These are phyloP conservation scores for Cronartium ribicola DNA, from an alignment of 1,284 basidiomycete genomes.

Conservation along the genomic window DNA sequence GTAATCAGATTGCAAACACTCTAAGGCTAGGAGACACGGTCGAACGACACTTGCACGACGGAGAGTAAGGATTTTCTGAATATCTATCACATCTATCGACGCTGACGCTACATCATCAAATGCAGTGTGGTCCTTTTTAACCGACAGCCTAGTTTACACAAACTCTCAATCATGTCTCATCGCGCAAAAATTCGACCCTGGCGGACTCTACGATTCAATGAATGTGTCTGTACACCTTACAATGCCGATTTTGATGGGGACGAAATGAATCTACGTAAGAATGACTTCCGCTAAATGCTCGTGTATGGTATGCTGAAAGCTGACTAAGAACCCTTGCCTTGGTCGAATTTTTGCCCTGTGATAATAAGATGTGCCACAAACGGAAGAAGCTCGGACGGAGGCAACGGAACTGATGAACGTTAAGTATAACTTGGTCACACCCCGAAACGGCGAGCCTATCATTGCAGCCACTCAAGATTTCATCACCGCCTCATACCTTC, in stretches of 20 bases:
- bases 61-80: slow-evolving; percentile 58
- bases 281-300: too few relatives aligned
- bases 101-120: slow-evolving; percentile 3
- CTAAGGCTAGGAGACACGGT: slow-evolving; percentile 80
- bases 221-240: slow-evolving; percentile 99
- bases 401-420: slow-evolving; percentile 97
- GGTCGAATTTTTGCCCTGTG: not conserved
- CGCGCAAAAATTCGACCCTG: slow-evolving; percentile 92
- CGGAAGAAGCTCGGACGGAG: slow-evolving; percentile 96
- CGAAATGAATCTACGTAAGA: slow-evolving; percentile 86
- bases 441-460: slow-evolving; percentile 95
- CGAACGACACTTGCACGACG: slow-evolving; percentile 90
- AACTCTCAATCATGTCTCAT: slow-evolving; percentile 99
- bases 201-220: slow-evolving; percentile 95
- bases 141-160: slow-evolving; percentile 96
- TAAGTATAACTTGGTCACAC: slow-evolving; percentile 94
- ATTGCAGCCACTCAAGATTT: slow-evolving; percentile 98
- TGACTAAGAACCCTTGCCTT: too few relatives aligned
- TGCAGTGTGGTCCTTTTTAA: slow-evolving; percentile 86
- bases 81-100: not conserved
- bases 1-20: slow-evolving; percentile 68
- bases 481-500: slow-evolving; percentile 93
- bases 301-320: too few relatives aligned
- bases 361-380: slow-evolving; percentile 77
- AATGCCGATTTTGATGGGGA: slow-evolving; percentile 99